Evolutionary conservation across 2,329 filamentous ascomycete genomes (phyloP), one percentile per base, ranked within the genome.

Genomic region (Monilinia fructigena): DNA sequence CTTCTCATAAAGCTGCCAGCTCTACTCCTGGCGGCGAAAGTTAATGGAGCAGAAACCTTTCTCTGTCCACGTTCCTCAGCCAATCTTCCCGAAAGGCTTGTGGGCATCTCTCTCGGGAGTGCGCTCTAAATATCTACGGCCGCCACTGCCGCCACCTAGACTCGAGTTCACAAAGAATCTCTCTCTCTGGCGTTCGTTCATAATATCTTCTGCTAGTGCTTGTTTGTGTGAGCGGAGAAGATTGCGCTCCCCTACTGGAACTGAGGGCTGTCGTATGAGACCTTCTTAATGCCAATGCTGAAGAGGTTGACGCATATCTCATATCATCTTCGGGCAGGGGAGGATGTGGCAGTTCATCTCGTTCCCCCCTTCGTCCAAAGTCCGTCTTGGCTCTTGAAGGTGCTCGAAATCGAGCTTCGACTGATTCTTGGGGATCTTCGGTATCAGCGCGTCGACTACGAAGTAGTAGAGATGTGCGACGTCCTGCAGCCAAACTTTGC

Each of bases 331-430:
- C 76, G 16, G 78, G 74, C 23, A 77, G 69, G 18, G 76, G 74
- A 48, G 77, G 72, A 45, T 82, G 76, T 28, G 76, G 72, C 38
- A 74, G 73, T 71, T 78, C 80, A 42, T 83, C 81, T 54, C 81
- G 79, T 4, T 72, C 66, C 72, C 73, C 50, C 35, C 78, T 68
- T 69, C 76, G 73, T 69, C 81, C 63, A 82, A 79, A 67, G n/a
- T 89, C 86, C 0, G 85, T 88, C 47, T 79, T 77, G 4, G 85
- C 85, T 31, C 87, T 80, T 4, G 86, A 87, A 1, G 85, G 85
- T 2, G 82, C 80, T n/a, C 83, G 82, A 69, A 83, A 81, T 42
- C 80, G 78, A n/a, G 74, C 68, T 26, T 83, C 82, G 1, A 85
- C 80, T 4, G 55, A 26, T 55, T 75, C 75, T 50, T 75, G 73